Base-by-base conservation (phyloP, 139 green algal genomes). In the Nannochloris sp. region DNA sequence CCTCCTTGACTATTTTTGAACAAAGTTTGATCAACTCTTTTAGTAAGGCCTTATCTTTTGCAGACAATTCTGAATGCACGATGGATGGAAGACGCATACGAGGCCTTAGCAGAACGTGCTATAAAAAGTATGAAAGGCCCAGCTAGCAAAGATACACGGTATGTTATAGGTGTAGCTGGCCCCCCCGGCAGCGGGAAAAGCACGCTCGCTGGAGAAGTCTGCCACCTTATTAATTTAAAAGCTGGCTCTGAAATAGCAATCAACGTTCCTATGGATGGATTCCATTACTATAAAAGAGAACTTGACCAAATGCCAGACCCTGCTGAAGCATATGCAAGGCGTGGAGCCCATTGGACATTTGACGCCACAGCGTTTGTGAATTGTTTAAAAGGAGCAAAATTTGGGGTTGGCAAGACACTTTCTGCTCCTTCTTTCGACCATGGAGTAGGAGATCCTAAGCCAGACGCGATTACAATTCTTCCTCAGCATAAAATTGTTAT, bases 381-480 rank as follows among this genome's bases (percentile, higher is more conserved):
- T 14, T 65, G 61, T 29, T 51, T 95, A n/a, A 30, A 44, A 0
- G 31, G 32, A 0, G 53, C 83, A 13, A 74, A 61, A 1, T n/a
- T 72, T 32, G 38, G 19, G 42, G 25, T 33, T 60, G 53, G 53
- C 55, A 83, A 68, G 29, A 31, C 51, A 0, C 62, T 51, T 10
- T n/a, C n/a, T 0, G 66, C 85, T 13, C 89, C 89, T 0, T 85
- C 65, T 1, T 97, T 97, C 66, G 86, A 97, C 71, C 92, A 97
- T 59, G 87, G 67, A 0, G 63, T 81, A 24, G 80, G 83, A 6
- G 88, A 95, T 68, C 88, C 88, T 1, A 70, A 85, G 6, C 63
- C 81, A 12, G 68, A 75, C 23, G 75, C 71, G 51, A 83, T 95
- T 13, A 8, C 29, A 32, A 68, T 95, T 35, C 23, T 25, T 6